A percentile compares a stretch with the other conserved stretches of the same genome.
Evolutionary conservation across 345 rosid species (phyloP).

Genomic region (Salix arbutifolia): DNA sequence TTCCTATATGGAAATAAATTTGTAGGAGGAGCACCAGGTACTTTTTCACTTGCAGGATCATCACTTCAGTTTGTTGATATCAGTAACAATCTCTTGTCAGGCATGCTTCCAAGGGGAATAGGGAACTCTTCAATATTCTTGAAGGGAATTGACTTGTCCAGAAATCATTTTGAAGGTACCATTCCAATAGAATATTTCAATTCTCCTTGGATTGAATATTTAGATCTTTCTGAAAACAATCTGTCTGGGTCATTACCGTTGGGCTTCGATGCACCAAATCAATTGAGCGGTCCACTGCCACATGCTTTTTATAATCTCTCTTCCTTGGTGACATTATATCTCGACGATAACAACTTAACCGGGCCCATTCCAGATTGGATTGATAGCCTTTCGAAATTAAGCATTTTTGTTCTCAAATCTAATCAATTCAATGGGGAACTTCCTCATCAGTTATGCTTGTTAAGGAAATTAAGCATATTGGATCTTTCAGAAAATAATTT

Average conservation of each 20-base stretch:
- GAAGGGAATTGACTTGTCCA: neutral
- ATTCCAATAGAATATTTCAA: neutral
- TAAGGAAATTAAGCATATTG: neutral
- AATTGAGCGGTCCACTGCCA: neutral
- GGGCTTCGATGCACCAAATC: constrained; percentile 2
- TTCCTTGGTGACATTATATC: neutral
- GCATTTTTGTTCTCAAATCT: neutral
- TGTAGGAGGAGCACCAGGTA: neutral
- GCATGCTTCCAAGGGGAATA: neutral
- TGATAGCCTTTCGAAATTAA: neutral
- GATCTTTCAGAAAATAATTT: neutral
- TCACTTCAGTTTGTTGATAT: neutral
- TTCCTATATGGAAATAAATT: constrained; percentile 3
- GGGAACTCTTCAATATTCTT: neutral
- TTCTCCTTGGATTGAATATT: neutral
- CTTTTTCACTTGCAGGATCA: fast-evolving
- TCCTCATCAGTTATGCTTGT: neutral
- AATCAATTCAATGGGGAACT: neutral
- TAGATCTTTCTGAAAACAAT: constrained; percentile 3
- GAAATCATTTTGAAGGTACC: neutral
- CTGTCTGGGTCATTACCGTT: neutral
- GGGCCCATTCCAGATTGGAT: neutral
- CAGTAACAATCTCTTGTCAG: neutral
- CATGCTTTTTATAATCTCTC: neutral
- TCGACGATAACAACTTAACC: neutral